A percentile compares a stretch with the other conserved stretches of the same genome.
These are phyloP conservation scores for Pseudocohnilembus persalinus DNA, from an alignment of 169 alveolate species.

Conservation along the genomic window DNA sequence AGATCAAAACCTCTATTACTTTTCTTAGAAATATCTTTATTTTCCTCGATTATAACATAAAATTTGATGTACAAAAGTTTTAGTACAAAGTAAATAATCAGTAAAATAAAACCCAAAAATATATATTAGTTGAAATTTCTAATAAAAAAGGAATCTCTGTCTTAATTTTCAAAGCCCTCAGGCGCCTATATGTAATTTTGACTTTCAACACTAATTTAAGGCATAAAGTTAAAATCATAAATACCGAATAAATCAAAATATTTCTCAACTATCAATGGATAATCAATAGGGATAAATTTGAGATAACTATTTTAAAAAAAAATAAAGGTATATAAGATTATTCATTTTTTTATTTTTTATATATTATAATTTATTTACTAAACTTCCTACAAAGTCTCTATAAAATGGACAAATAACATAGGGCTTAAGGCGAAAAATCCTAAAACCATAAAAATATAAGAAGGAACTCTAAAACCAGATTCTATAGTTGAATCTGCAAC, in stretches of 20 bases:
- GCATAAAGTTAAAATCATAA: neutral
- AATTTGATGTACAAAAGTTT: neutral
- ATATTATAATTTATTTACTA: neutral
- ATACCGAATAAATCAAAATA: neutral
- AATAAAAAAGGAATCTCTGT: neutral
- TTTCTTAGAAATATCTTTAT: too few relatives aligned
- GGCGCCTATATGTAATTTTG: neutral
- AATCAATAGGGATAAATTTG: neutral
- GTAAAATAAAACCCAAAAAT: neutral
- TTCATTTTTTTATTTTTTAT: neutral
- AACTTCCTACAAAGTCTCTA: neutral
- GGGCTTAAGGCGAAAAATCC: neutral
- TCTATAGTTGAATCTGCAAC: neutral
- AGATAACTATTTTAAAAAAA: neutral
- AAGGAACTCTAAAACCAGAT: neutral
- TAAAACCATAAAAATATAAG: neutral
- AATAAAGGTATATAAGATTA: too few relatives aligned
- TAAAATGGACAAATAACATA: too few relatives aligned
- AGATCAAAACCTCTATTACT: too few relatives aligned
- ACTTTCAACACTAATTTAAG: neutral
- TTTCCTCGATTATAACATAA: too few relatives aligned
- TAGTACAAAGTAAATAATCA: too few relatives aligned
- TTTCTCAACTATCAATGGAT: neutral
- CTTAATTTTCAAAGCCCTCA: neutral
- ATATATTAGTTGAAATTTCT: neutral